Evolutionary conservation across 164 flowering plant genomes (phyloP).

Genomic region (Vitis rupestris): DNA sequence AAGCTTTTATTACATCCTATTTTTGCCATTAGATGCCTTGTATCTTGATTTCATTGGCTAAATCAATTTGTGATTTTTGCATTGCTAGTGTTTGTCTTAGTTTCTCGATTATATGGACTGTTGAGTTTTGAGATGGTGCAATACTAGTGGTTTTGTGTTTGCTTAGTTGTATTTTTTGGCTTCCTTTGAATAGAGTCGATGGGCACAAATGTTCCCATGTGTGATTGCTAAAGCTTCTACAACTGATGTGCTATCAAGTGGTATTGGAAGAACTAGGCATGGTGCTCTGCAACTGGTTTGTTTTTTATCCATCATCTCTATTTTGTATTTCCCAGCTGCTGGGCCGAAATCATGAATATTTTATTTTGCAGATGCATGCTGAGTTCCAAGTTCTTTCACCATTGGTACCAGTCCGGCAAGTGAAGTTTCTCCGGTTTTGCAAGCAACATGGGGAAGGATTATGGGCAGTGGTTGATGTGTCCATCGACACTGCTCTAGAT

Average conservation of each 20-base stretch:
- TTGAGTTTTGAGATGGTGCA: background rate
- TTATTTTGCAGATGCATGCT: constrained; percentile 59
- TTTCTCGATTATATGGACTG: background rate
- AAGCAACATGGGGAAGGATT: constrained; percentile 67
- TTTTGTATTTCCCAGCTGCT: background rate
- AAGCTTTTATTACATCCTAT: too few relatives aligned
- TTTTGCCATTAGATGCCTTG: too few relatives aligned
- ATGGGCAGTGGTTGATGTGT: constrained; percentile 88
- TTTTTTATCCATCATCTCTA: too few relatives aligned
- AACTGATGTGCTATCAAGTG: constrained; percentile 45
- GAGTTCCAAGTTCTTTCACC: constrained; percentile 79
- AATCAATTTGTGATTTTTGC: too few relatives aligned
- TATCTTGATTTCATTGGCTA: too few relatives aligned
- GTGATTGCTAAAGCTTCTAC: constrained; percentile 52
- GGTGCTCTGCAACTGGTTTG: constrained; percentile 75
- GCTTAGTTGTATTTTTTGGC: background rate
- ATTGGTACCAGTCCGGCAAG: constrained; percentile 58
- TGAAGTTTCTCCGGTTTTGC: constrained; percentile 79
- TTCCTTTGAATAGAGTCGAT: constrained; percentile 45
- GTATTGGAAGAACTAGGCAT: constrained; percentile 46
- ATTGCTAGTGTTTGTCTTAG: too few relatives aligned
- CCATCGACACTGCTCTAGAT: constrained; percentile 44
- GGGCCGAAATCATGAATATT: constrained; percentile 6
- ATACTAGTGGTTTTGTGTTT: constrained; percentile 1
- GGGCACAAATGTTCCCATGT: constrained; percentile 67